Evolutionary conservation across 345 rosid species (phyloP), one percentile per base, ranked within the genome.

Genomic region (Syzygium grande): DNA sequence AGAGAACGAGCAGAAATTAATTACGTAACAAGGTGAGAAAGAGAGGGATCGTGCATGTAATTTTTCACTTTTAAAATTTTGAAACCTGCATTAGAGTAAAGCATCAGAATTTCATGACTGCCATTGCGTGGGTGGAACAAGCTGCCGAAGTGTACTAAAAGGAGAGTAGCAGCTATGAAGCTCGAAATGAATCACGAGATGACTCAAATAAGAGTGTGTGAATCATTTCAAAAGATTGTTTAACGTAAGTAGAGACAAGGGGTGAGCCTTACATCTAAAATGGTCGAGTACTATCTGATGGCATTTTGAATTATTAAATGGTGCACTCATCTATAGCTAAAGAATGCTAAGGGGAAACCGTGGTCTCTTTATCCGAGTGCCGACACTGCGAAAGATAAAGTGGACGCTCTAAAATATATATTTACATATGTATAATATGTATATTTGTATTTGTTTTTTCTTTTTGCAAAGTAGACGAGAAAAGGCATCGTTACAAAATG

Each of bases 1-100:
- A 95, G 92, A 94, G 96, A 94, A 91, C 94, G 87, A 84, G 95
- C 97, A 3, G 95, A 96, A 52, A 92, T 97, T 89, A 93, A 91
- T 87, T 95, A 96, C 87, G 61, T 93, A 51, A 95, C 94, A 88
- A 92, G 91, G 88, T 97, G 90, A 96, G 30, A 73, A 34, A 34
- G 49, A 73, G 12, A 68, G 79, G 34, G 80, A 5, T 34, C 14
- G 25, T 19, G 14, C 46, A 19, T 73, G 49, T 38, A 38, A 34
- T 38, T 19, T 16, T 9, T 68, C 12, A 0, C 46, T 68, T 63
- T 34, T 73, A 25, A 38, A 73, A 73, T 73, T 73, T 73, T 73
- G 80, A 73, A 73, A 73, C 23, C 80, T 41, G 6, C 80, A 73
- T 19, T 73, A 19, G 63, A 23, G 80, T 19, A 5, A 5, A 73